A percentile compares a stretch with the other conserved stretches of the same genome.
phyloP scores from a whole-genome alignment of 805 yeast genomes.

The Wickerhamomyces subpelliculosus region DNA sequence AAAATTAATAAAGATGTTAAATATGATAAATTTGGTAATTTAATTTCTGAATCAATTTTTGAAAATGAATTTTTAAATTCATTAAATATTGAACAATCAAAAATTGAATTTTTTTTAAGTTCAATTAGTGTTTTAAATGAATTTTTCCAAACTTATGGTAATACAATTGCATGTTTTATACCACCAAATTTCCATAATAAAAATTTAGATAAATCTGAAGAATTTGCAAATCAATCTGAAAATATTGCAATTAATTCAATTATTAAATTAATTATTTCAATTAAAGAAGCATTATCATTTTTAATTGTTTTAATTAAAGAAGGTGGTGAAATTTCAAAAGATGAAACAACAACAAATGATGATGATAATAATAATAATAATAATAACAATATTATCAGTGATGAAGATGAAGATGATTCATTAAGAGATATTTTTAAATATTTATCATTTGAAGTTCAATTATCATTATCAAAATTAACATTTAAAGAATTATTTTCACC shows the following conservation, averaged over 20 bases:
- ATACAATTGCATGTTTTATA: constrained; percentile 51
- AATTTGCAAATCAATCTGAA: constrained; percentile 80
- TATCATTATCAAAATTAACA: constrained; percentile 54
- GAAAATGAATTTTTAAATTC: constrained; percentile 32
- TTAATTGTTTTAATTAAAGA: constrained; percentile 77
- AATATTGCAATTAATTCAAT: constrained; percentile 80
- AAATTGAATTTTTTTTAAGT: constrained; percentile 64
- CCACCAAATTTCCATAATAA: constrained; percentile 43
- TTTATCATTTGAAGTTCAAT: constrained; percentile 61
- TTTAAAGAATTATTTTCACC: constrained; percentile 79
- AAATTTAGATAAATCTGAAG: constrained; percentile 36
- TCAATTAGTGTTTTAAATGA: constrained; percentile 64
- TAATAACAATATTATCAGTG: too few species aligned
- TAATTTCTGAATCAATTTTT: constrained; percentile 23
- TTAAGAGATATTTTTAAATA: constrained; percentile 63
- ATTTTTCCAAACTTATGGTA: constrained; percentile 61
- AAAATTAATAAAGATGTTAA: constrained; percentile 25
- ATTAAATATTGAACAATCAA: constrained; percentile 37
- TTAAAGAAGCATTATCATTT: constrained; percentile 88
- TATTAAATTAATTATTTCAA: constrained; percentile 62
- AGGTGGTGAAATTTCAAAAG: constrained; percentile 27
- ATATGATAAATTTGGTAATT: constrained; percentile 27
- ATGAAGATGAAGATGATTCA: constrained; percentile 19
- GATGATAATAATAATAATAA: too few species aligned
- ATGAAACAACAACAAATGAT: background rate